Evolutionary conservation across 2,329 filamentous ascomycete species (phyloP).

Genomic region (Sporothrix mexicana): DNA sequence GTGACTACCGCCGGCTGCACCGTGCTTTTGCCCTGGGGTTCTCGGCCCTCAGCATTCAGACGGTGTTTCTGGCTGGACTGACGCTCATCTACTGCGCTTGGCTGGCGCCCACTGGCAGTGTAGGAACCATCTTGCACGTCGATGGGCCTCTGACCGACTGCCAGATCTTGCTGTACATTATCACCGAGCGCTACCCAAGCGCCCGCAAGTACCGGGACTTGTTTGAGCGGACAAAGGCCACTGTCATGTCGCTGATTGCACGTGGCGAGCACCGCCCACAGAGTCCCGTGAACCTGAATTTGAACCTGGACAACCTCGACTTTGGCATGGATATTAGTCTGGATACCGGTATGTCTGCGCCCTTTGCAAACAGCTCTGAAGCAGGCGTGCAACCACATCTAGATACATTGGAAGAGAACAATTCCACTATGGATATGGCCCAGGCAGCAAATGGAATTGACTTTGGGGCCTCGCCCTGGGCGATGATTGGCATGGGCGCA

Average conservation of each 20-base stretch:
- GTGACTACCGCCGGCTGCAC: constrained; percentile 2
- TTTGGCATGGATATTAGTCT: not conserved
- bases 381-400: not conserved
- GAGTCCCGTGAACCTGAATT: not conserved
- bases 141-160: not conserved
- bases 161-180: not conserved
- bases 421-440: too few species aligned
- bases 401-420: not conserved
- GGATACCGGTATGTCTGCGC: not conserved
- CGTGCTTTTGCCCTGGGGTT: not conserved
- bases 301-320: not conserved
- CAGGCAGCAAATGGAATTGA: not conserved
- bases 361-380: not conserved
- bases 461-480: not conserved
- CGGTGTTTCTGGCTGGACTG: not conserved
- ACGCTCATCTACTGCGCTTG: not conserved
- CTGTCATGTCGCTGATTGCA: not conserved
- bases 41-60: not conserved
- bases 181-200: not conserved
- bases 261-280: not conserved
- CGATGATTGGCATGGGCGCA: not conserved
- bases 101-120: not conserved
- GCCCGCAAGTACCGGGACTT: not conserved
- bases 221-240: not conserved
- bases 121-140: not conserved